These are phyloP conservation scores for Tubosaeta brunneosetosa DNA, from an alignment of 768 basidiomycete species.

Conservation along the genomic window DNA sequence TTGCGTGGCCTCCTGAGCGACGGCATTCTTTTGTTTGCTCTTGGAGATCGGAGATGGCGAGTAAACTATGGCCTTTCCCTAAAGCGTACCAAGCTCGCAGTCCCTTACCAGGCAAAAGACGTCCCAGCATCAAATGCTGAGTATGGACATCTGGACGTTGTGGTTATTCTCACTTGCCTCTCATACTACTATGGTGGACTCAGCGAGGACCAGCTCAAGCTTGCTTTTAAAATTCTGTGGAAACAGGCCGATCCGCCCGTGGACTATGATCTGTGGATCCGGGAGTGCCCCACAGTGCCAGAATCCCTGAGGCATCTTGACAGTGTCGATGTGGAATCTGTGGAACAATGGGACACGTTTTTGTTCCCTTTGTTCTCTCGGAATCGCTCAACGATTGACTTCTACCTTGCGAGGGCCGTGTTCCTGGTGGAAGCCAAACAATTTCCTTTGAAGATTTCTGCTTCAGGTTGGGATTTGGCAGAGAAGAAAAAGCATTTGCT, in stretches of 20 bases:
- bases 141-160: slow-evolving; percentile 25
- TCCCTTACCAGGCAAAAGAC: slow-evolving; percentile 27
- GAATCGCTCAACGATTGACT: slow-evolving; percentile 31
- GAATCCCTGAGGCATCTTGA: slow-evolving; percentile 25
- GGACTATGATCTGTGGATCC: slow-evolving; percentile 18
- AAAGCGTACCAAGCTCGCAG: slow-evolving; percentile 17
- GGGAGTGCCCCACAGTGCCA: slow-evolving; percentile 27
- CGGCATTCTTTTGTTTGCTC: slow-evolving; percentile 16
- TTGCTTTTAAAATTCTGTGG: slow-evolving; percentile 7
- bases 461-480: slow-evolving; percentile 10
- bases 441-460: slow-evolving; percentile 19
- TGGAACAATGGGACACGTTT: slow-evolving; percentile 22
- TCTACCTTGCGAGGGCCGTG: slow-evolving; percentile 42
- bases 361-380: slow-evolving; percentile 33
- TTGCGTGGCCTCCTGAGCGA: slow-evolving; percentile 30
- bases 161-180: slow-evolving; percentile 9
- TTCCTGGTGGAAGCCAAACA: slow-evolving; percentile 39
- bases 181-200: slow-evolving; percentile 26
- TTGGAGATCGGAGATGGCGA: slow-evolving; percentile 22
- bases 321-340: slow-evolving; percentile 40
- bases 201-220: slow-evolving; percentile 11
- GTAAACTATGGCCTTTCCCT: slow-evolving; percentile 22
- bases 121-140: slow-evolving; percentile 20
- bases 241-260: no score
- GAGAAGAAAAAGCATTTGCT: not conserved